Base-by-base conservation (phyloP, 495 filamentous ascomycete species). In the Cercophora newfieldiana region DNA sequence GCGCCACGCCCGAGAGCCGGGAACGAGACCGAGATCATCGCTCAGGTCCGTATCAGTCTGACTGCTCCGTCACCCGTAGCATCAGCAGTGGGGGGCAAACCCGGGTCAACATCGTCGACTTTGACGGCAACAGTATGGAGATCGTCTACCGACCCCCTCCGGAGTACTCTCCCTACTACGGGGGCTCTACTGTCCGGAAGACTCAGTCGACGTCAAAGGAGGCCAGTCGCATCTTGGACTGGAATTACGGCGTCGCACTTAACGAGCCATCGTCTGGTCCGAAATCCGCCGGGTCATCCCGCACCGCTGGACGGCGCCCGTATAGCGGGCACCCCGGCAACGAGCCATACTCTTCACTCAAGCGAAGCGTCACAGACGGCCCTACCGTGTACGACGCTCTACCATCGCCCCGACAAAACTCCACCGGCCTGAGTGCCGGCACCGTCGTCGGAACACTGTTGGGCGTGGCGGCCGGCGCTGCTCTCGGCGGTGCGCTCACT, bases 401-500 rank as follows among this genome's bases (percentile, higher is more conserved):
- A 65, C 28, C 77, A 18, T 65, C 78, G 37, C 69, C 75, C 7
- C 71, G 73, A 18, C 70, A 80, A 50, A 71, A 75, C 26, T 76
- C 77, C 31, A 74, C 69, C 56, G 79, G 77, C 14, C 49, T 80
- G 16, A 79, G 73, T 64, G 66, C 78, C 33, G 74, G 77, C 55
- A 74, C 77, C 25, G 72, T 86, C 7, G 72, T 82, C 7, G 86
- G 87, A 26, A 88, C 87, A 1, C 78, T 96, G 26, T 81, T 95
- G 7, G 91, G 91, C 10, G 75, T 77, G 22, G 92, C 89, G 19
- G 90, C 90, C 14, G 75, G 76, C 24, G 92, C 89, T 19, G 90
- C 90, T 8, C 86, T 90, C 2, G 92, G 90, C 57, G 90, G 89
- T 16, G 89, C 88, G 0, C 72, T 93, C 44, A 89, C 90, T 1